These are phyloP conservation scores for Colletotrichum chlorophyti DNA, from an alignment of 2,329 filamentous ascomycete species.

Conservation along the genomic window DNA sequence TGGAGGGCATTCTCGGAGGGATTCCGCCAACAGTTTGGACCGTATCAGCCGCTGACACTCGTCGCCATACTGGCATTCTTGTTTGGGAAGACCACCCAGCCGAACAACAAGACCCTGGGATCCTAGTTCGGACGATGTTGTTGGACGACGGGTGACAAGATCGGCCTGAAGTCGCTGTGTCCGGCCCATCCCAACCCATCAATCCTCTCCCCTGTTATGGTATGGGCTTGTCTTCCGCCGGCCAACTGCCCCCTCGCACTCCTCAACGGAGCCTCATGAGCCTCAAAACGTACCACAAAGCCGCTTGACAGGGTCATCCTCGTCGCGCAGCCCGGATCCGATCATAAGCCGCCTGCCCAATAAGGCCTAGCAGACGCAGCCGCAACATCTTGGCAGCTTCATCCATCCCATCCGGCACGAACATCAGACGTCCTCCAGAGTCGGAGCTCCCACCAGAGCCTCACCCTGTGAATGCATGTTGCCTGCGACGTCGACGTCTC, in stretches of 20 bases:
- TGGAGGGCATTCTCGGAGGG: slow-evolving; percentile 15
- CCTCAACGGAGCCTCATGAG: slow-evolving; percentile 7
- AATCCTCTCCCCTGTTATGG: not conserved
- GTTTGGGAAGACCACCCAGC: too few relatives aligned
- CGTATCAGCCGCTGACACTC: too few relatives aligned
- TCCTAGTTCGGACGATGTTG: not conserved
- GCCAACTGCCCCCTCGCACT: not conserved
- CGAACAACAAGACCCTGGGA: not conserved
- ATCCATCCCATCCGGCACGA: slow-evolving; percentile 19
- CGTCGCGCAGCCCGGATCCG: slow-evolving; percentile 1
- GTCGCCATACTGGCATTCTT: too few relatives aligned
- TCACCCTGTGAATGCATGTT: not conserved
- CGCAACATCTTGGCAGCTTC: slow-evolving; percentile 29
- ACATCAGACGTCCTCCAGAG: not conserved
- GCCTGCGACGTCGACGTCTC: slow-evolving; percentile 7
- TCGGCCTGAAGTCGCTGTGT: not conserved
- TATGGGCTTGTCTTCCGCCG: not conserved
- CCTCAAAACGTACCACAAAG: slow-evolving; percentile 10
- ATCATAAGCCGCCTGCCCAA: slow-evolving; percentile 7
- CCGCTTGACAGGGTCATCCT: slow-evolving; percentile 2
- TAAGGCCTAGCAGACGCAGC: slow-evolving; percentile 10
- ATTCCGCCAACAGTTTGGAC: slow-evolving; percentile 13
- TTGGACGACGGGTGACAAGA: not conserved
- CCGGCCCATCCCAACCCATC: slow-evolving; percentile 1
- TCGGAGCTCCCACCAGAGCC: not conserved